These are phyloP conservation scores for Chalaropsis thielavioides DNA, from an alignment of 2,329 filamentous ascomycete genomes.

Conservation along the genomic window DNA sequence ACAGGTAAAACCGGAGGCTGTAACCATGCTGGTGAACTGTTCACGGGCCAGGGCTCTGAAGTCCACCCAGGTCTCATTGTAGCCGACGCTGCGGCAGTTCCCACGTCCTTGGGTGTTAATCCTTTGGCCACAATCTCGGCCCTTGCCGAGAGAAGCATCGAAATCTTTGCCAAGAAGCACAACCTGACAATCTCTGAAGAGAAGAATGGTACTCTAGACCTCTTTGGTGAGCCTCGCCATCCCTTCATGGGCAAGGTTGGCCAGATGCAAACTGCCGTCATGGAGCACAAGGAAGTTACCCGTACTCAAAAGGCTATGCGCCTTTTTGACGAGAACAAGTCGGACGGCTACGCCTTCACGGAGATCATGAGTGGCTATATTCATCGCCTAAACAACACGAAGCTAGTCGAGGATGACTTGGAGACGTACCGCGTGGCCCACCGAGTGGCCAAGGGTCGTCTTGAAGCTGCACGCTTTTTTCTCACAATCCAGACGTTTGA, in stretches of 20 bases:
- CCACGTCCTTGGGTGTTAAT: slow-evolving; percentile 49
- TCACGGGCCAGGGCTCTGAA: slow-evolving; percentile 36
- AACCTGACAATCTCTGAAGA: slow-evolving; percentile 32
- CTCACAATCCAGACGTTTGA: slow-evolving; percentile 43
- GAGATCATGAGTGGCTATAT: slow-evolving; percentile 52
- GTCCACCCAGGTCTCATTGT: slow-evolving; percentile 45
- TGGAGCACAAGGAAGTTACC: slow-evolving; percentile 28
- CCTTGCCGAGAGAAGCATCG: slow-evolving; percentile 49
- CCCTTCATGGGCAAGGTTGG: slow-evolving; percentile 19
- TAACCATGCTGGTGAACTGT: slow-evolving; percentile 47
- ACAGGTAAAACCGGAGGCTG: slow-evolving; percentile 43
- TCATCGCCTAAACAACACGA: slow-evolving; percentile 30
- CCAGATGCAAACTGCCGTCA: slow-evolving; percentile 19
- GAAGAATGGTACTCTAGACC: slow-evolving; percentile 35
- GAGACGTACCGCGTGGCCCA: slow-evolving; percentile 40
- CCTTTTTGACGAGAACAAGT: slow-evolving; percentile 30
- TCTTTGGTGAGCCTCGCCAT: slow-evolving; percentile 39
- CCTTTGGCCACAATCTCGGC: slow-evolving; percentile 56
- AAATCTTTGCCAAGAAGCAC: slow-evolving; percentile 31
- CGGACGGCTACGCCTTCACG: slow-evolving; percentile 43
- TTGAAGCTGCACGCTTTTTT: slow-evolving; percentile 44
- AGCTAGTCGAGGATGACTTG: slow-evolving; percentile 30
- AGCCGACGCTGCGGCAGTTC: slow-evolving; percentile 47
- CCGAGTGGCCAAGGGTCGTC: slow-evolving; percentile 37
- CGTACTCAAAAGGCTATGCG: slow-evolving; percentile 27